Evolutionary conservation across 2,329 filamentous ascomycete species (phyloP).

Genomic region (Davidsoniella australis): DNA sequence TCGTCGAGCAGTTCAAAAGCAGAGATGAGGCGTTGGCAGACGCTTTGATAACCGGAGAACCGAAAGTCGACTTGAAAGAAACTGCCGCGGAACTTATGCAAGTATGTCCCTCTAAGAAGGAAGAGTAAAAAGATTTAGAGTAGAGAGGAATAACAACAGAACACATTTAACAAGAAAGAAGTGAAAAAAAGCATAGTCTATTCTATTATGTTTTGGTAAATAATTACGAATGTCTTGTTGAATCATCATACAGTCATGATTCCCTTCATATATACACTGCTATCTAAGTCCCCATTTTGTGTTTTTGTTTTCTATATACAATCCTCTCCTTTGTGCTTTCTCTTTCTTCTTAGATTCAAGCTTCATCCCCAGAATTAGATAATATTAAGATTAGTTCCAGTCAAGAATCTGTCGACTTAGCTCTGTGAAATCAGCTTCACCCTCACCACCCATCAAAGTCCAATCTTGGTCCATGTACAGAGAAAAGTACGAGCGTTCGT

Average conservation of each 20-base stretch:
- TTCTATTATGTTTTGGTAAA: neutral
- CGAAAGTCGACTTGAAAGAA: slow-evolving; percentile 3
- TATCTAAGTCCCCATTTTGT: neutral
- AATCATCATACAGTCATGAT: too few relatives aligned
- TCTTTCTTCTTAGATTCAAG: neutral
- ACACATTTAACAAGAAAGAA: too few relatives aligned
- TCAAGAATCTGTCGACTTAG: slow-evolving; percentile 11
- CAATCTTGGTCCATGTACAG: slow-evolving; percentile 12
- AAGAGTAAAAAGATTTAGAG: neutral
- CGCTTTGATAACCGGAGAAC: slow-evolving; percentile 1
- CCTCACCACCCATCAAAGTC: slow-evolving; percentile 9
- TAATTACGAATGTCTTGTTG: too few relatives aligned
- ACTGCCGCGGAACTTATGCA: slow-evolving; percentile 4
- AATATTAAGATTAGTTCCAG: slow-evolving; percentile 5
- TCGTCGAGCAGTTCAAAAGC: neutral
- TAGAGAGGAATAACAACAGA: too few relatives aligned
- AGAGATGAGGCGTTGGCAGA: slow-evolving; percentile 1
- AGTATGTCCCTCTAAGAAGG: neutral
- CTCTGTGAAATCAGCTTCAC: slow-evolving; percentile 11
- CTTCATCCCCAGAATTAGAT: neutral
- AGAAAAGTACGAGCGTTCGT: slow-evolving; percentile 10
- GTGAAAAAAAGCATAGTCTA: neutral
- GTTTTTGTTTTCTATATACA: neutral
- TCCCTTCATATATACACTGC: neutral
- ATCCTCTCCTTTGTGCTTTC: neutral